Conservation (phyloP, 352 stramenopile species). For the Phytophthora melonis region DNA sequence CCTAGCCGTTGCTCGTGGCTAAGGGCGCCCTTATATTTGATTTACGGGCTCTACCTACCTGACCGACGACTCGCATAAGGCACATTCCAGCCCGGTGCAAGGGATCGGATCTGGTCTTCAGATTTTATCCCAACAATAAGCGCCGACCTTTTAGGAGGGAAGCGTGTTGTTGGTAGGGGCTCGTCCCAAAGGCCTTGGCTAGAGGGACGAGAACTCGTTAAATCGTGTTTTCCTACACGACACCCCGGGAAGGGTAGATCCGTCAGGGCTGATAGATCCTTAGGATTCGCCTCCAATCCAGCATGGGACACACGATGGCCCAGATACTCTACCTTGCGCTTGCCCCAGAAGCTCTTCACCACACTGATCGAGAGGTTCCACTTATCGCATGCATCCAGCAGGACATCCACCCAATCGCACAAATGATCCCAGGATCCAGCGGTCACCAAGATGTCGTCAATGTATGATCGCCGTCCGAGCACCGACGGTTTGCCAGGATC, state of each 20-base stretch:
- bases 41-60: too few species aligned
- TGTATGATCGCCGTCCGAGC: neutral
- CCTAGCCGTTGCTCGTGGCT: too few species aligned
- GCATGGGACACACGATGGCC: constrained; percentile 8
- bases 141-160: too few species aligned
- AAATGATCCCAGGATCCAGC: constrained; percentile 1
- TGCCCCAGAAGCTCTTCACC: constrained; percentile 34
- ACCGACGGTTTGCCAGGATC: neutral
- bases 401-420: neutral
- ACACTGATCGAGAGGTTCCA: constrained; percentile 32
- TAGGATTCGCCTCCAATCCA: constrained; percentile 18
- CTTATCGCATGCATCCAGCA: neutral
- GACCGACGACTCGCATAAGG: too few species aligned
- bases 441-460: neutral
- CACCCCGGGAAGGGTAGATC: constrained; percentile 22
- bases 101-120: too few species aligned
- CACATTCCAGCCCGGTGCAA: too few species aligned
- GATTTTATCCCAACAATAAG: too few species aligned
- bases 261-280: constrained; percentile 4
- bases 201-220: too few species aligned
- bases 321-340: constrained; percentile 25
- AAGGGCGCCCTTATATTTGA: too few species aligned
- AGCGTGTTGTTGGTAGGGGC: too few species aligned
- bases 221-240: too few species aligned
- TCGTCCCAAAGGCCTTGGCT: too few species aligned